Base-by-base conservation (phyloP, 202 grass and related monocot species). In the Eragrostis tef region DNA sequence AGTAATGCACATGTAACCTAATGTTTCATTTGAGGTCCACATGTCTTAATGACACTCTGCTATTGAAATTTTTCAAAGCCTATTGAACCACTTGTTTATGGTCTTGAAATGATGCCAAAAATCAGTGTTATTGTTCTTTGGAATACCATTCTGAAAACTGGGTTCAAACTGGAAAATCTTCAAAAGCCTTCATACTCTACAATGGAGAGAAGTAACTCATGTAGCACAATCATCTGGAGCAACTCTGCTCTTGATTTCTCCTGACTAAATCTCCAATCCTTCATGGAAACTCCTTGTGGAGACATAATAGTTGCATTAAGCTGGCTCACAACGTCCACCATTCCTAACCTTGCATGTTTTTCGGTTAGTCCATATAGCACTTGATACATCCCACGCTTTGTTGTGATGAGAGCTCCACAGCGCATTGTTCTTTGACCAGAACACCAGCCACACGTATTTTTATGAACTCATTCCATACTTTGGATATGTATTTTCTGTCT, bases 1-100 rank as follows among this genome's bases (percentile, higher is more conserved):
- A 3, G 43, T 70, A 11, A 70, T 70, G 43, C 67, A 70, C 11
- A 69, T 70, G 11, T 70, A 48, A 21, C 66, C n/a, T 12, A 69
- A 24, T 0, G 42, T 69, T 10, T 69, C 20, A 2, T 47, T 69
- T 0, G 66, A 69, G 1, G 11, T 47, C 66, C 42, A 69, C 66
- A 69, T 69, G 6, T 69, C 66, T 46, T 11, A 69, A 8, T 13
- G 66, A 69, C 11, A 46, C 66, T 22, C 20, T 22, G 1, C 19
- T 22, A 1, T 21, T 69, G 1, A 4, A 3, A 69, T 44, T 47
- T 25, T 69, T 69, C 5, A 69, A 7, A 10, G 25, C 20, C 44
- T 47, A n/a, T 69, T 6, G n/a, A 11, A 22, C 5, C 14, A 7
- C 65, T 46, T 68, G 3, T 22, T 34, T 71, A 1, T 71, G 13